These are phyloP conservation scores for Aspergillus caelatus DNA, from an alignment of 2,329 filamentous ascomycete species.

Conservation along the genomic window DNA sequence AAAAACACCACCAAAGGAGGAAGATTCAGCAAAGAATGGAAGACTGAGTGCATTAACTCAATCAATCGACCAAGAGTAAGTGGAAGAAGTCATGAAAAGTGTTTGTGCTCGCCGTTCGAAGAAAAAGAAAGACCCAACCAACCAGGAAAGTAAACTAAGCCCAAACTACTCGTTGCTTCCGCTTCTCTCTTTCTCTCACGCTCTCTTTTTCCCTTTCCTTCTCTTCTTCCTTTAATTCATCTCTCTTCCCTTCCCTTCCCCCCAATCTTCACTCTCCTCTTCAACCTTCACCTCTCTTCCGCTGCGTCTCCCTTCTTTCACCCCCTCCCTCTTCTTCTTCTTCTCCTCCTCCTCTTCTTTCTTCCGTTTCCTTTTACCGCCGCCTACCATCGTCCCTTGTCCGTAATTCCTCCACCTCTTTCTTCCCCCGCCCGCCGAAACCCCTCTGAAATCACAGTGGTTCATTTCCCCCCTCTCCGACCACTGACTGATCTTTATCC, in stretches of 20 bases:
- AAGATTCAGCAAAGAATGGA: too few species aligned
- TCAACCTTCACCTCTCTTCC: constrained; percentile 20
- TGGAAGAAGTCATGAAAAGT: not conserved
- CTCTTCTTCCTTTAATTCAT: constrained; percentile 9
- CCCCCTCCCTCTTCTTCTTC: constrained; percentile 22
- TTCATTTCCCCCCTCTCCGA: constrained; percentile 23
- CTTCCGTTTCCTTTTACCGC: constrained; percentile 15
- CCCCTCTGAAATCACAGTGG: constrained; percentile 24
- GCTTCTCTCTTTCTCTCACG: constrained; percentile 13
- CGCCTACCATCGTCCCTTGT: constrained; percentile 23
- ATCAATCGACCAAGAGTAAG: too few species aligned
- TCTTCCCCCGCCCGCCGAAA: constrained; percentile 34
- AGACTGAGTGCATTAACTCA: not conserved
- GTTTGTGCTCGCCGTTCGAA: not conserved
- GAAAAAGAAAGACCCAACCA: not conserved
- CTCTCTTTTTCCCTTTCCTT: constrained; percentile 17
- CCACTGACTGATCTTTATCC: constrained; percentile 12
- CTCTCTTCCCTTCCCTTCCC: constrained; percentile 21
- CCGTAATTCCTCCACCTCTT: constrained; percentile 27
- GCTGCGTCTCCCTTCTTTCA: constrained; percentile 15
- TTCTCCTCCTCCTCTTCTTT: constrained; percentile 9
- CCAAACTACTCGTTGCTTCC: constrained; percentile 1
- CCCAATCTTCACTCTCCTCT: constrained; percentile 23
- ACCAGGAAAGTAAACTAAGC: constrained; percentile 1
- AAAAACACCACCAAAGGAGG: not conserved